Base-by-base conservation (phyloP, 805 yeast species). In the Saccharomycopsis sp. region DNA sequence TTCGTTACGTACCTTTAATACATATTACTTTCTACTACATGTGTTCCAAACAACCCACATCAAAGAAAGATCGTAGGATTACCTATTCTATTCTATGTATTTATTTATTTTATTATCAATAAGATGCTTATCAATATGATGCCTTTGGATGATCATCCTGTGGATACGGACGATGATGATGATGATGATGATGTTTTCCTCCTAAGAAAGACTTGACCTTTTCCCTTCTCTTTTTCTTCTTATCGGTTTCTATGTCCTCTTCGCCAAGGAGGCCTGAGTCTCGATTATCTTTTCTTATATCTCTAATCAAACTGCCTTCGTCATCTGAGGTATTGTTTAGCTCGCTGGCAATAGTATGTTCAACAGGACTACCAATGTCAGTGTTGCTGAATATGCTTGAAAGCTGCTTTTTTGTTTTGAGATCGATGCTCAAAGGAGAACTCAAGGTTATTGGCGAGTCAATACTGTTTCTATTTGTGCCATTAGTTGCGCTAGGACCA, bases 121-220 rank as follows among this genome's bases (percentile, higher is more conserved):
- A 52, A 52, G n/a, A 52, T 24, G 35, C 9, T 23, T 9, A 51
- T n/a, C 24, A 19, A 24, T 20, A 49, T 5, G 23, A 49, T 20
- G n/a, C 23, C n/a, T 49, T 49, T 19, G 29, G 29, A 49, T 49
- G 29, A 14, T 20, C n/a, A 14, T 49, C 52, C 3, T 9, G 29
- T 12, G 29, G 3, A 24, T 22, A 49, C 38, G 38, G 38, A 29
- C 38, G 38, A 29, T 29, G 35, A 51, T 47, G 56, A 44, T 29
- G 35, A 51, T 47, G 56, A 44, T 51, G 49, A 22, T 41, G 25
- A 42, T 54, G 49, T 22, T 49, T 38, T 25, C 59, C 58, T 17
- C 60, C 58, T 19, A 61, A 34, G 49, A 61, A 56, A 24, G 61
- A 58, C 24, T 44, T 50, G 15, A 61, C 61, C 29, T 58, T 61